Evolutionary conservation across 2,329 filamentous ascomycete genomes (phyloP).

Genomic region (Fusarium guadeloupense): DNA sequence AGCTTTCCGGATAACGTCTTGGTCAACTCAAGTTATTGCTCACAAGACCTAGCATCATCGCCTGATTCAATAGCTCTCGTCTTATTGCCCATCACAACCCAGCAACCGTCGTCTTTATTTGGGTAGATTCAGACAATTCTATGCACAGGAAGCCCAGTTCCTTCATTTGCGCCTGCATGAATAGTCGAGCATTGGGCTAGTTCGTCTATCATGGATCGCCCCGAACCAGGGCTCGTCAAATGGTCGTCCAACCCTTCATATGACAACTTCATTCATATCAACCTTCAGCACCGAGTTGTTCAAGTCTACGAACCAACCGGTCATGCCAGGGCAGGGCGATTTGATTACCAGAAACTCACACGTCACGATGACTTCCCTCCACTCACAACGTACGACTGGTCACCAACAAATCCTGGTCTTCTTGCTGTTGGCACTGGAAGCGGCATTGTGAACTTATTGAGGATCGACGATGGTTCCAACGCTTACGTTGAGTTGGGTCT

Average conservation of each 20-base stretch:
- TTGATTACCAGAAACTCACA: constrained; percentile 66
- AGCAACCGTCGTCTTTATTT: background rate
- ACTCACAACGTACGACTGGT: constrained; percentile 74
- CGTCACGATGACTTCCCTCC: constrained; percentile 71
- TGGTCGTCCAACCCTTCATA: constrained; percentile 69
- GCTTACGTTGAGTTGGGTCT: constrained; percentile 72
- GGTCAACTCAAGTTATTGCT: background rate
- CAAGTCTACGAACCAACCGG: constrained; percentile 71
- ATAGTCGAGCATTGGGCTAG: background rate
- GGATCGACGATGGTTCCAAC: constrained; percentile 75
- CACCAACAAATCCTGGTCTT: constrained; percentile 68
- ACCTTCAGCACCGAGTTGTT: constrained; percentile 69
- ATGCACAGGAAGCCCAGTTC: background rate
- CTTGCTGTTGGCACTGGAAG: constrained; percentile 79
- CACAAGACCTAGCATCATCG: background rate
- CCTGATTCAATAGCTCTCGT: constrained; percentile 11
- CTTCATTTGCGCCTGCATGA: background rate
- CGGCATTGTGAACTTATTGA: constrained; percentile 78
- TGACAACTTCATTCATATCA: constrained; percentile 72
- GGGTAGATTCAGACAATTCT: background rate
- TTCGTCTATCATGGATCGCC: constrained; percentile 60
- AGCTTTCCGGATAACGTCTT: background rate
- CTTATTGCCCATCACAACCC: background rate
- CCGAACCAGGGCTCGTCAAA: constrained; percentile 70
- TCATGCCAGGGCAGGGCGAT: constrained; percentile 63